These are phyloP conservation scores for Cercospora beticola DNA, from an alignment of 2,329 filamentous ascomycete species.

Conservation along the genomic window DNA sequence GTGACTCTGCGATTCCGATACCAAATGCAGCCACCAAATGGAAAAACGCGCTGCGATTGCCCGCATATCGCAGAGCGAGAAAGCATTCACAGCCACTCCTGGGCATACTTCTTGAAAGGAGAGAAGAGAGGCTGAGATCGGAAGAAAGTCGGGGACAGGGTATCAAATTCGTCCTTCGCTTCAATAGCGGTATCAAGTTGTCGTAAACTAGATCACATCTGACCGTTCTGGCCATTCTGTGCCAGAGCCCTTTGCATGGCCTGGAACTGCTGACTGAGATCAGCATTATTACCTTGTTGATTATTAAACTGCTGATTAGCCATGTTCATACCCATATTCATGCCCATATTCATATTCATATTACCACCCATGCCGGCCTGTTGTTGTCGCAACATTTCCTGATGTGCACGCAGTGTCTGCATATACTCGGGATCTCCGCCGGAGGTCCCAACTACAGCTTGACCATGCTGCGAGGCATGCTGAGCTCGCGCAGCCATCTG, in stretches of 20 bases:
- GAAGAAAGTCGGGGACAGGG: not conserved
- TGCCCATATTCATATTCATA: constrained; percentile 26
- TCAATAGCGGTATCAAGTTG: not conserved
- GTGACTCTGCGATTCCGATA: not conserved
- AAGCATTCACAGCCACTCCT: not conserved
- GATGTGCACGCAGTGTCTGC: constrained; percentile 34
- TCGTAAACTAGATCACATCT: constrained; percentile 10
- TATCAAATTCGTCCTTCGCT: not conserved
- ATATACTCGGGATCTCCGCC: constrained; percentile 37
- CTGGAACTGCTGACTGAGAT: constrained; percentile 32
- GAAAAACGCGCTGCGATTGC: not conserved
- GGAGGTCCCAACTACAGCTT: constrained; percentile 22
- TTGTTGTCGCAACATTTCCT: constrained; percentile 31
- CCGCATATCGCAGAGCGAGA: not conserved
- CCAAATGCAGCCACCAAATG: not conserved
- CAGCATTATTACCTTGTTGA: constrained; percentile 21
- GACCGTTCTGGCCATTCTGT: constrained; percentile 14
- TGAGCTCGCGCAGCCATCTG: constrained; percentile 28
- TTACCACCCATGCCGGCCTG: constrained; percentile 24
- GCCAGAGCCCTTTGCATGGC: constrained; percentile 36
- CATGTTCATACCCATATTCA: constrained; percentile 16
- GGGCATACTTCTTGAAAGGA: not conserved
- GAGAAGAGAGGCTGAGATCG: not conserved
- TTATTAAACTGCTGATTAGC: constrained; percentile 18
- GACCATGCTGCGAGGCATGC: constrained; percentile 24